phyloP scores from a whole-genome alignment of 306 rosid species.

The Cucurbita pepo region DNA sequence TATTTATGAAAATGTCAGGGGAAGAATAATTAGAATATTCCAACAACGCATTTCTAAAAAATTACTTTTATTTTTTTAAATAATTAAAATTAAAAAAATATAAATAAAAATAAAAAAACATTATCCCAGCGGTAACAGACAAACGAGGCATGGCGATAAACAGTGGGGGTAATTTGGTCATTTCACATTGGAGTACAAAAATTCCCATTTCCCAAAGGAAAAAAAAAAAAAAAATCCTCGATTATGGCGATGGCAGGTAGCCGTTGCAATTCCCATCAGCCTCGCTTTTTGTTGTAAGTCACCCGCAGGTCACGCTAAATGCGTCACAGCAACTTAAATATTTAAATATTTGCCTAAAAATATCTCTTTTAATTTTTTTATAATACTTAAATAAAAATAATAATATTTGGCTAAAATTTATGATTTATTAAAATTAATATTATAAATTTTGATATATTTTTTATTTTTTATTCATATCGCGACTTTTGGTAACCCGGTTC shows the following conservation, averaged over 20 bases:
- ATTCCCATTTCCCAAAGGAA: neutral
- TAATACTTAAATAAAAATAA: no score
- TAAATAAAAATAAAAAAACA: neutral
- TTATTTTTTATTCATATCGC: no score
- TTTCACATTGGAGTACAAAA: neutral
- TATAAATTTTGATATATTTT: no score
- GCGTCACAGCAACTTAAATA: neutral
- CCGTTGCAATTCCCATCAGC: neutral
- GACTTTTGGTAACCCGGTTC: no score
- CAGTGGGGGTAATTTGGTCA: neutral
- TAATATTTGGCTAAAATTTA: no score
- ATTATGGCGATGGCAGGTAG: neutral
- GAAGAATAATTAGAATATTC: slow-evolving; percentile 2
- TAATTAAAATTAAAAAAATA: no score
- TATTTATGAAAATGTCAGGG: neutral
- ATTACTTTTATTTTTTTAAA: neutral
- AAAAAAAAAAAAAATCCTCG: neutral
- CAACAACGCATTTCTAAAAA: neutral
- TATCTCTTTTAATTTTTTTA: no score
- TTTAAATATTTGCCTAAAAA: no score
- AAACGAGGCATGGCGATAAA: neutral
- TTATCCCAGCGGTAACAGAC: neutral
- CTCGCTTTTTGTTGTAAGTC: neutral
- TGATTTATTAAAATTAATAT: no score
- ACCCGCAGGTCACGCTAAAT: neutral